Conservation (phyloP, 2,329 filamentous ascomycete genomes). For the Teratosphaeria gauchensis region DNA sequence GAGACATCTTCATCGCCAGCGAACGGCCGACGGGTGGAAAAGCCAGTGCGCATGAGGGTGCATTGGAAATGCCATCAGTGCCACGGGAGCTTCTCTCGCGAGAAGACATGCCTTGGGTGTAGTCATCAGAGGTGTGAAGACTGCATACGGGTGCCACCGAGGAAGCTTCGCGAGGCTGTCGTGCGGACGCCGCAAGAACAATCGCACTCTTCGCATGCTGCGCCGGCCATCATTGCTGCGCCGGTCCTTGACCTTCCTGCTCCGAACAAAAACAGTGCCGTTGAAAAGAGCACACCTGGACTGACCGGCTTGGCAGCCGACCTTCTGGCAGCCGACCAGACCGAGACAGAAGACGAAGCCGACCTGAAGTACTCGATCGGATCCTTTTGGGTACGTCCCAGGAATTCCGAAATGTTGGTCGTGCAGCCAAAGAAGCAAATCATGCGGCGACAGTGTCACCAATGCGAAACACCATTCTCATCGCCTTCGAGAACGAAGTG, state of each 20-base stretch:
- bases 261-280: background rate
- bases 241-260: background rate
- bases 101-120: slow-evolving; percentile 67
- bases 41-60: slow-evolving; percentile 67
- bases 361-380: background rate
- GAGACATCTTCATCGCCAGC: slow-evolving; percentile 10
- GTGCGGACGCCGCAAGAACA: slow-evolving; percentile 31
- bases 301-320: background rate
- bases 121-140: slow-evolving; percentile 71
- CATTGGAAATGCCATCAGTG: slow-evolving; percentile 76
- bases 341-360: slow-evolving; percentile 5
- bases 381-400: slow-evolving; percentile 4
- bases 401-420: slow-evolving; percentile 33
- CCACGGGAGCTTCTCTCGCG: slow-evolving; percentile 59
- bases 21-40: slow-evolving; percentile 31
- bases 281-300: background rate
- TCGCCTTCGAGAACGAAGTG: slow-evolving; percentile 35
- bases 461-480: slow-evolving; percentile 40
- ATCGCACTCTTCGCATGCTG: slow-evolving; percentile 16
- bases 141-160: slow-evolving; percentile 65
- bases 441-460: slow-evolving; percentile 71
- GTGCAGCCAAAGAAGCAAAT: slow-evolving; percentile 61
- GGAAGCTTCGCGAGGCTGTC: slow-evolving; percentile 47
- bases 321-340: slow-evolving; percentile 5
- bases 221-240: no score